These are phyloP conservation scores for Astrothelium subdiscretum DNA, from an alignment of 495 filamentous ascomycete species.

Conservation along the genomic window DNA sequence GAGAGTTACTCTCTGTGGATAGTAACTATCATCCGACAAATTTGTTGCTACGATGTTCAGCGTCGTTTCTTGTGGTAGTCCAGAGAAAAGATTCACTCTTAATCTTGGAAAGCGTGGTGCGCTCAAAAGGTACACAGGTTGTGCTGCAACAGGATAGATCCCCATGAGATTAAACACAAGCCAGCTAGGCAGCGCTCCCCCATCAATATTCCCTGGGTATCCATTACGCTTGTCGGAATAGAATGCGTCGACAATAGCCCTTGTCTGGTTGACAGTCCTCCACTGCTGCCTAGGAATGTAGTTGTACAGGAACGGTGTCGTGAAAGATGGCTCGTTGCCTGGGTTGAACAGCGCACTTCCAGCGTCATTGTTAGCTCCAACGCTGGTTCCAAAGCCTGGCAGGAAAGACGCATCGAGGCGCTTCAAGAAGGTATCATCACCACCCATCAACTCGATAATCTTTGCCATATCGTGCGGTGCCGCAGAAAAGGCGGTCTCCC, in stretches of 20 bases:
- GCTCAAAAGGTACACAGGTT: slow-evolving; percentile 32
- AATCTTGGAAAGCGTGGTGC: slow-evolving; percentile 36
- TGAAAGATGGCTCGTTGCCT: slow-evolving; percentile 32
- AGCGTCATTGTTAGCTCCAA: background rate
- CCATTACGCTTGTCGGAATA: slow-evolving; percentile 21
- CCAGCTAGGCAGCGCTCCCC: slow-evolving; percentile 31
- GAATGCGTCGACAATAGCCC: slow-evolving; percentile 23
- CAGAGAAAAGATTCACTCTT: slow-evolving; percentile 39
- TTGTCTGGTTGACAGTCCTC: slow-evolving; percentile 28
- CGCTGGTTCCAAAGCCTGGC: background rate
- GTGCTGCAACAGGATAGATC: slow-evolving; percentile 30
- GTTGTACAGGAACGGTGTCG: slow-evolving; percentile 33
- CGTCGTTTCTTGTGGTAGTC: slow-evolving; percentile 44
- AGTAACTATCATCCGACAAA: slow-evolving; percentile 19
- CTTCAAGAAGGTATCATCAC: slow-evolving; percentile 23
- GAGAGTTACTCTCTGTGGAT: slow-evolving; percentile 40
- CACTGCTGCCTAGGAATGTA: slow-evolving; percentile 10
- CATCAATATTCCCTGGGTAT: slow-evolving; percentile 31
- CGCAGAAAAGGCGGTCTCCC: slow-evolving; percentile 30
- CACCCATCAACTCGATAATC: slow-evolving; percentile 28
- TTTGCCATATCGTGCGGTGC: slow-evolving; percentile 29
- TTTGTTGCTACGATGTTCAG: slow-evolving; percentile 51
- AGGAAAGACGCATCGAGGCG: slow-evolving; percentile 29
- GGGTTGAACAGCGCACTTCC: slow-evolving; percentile 30
- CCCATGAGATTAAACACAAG: slow-evolving; percentile 30